Base-by-base conservation (phyloP, 2,329 filamentous ascomycete species). In the Teratosphaeria pseudoeucalypti region DNA sequence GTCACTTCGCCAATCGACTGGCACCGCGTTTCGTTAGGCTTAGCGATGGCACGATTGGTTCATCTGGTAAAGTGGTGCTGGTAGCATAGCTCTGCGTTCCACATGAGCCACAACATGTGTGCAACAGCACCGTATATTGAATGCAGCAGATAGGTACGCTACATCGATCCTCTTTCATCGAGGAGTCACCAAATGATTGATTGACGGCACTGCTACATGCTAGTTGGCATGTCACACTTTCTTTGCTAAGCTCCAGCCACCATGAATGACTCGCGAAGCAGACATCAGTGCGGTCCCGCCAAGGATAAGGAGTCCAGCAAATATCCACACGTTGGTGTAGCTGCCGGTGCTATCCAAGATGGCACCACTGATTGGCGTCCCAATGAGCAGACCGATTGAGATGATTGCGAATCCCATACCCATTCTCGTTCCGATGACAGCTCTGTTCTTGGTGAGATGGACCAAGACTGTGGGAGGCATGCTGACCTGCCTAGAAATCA, bases 291-390 rank as follows among this genome's bases (percentile, higher is more conserved):
- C 54, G 10, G 62, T 66, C 3, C 70, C 70, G 11, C 57, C 62
- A 6, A 72, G 29, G 3, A 66, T 66, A 61, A 70, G 61, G 1
- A 69, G 59, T 9, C 76, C 78, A 0, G 76, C 75, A 68, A 73
- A 79, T 1, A 73, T 64, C 78, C 78, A 79, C 1, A 77, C 65
- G 32, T 72, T 67, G 1, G 67, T 68, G 47, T 75, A 80, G 10
- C 78, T 74, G 14, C 76, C 47, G 12, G 52, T 76, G 5, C 68
- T 64, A 56, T 74, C 73, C 60, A 82, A 62, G 34, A 85, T 82
- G 14, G 79, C 78, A 19, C 82, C 82, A 2, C 78, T 79, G 58
- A 84, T 82, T 0, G 82, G 82, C 3, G 81, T 82, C 2, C 82
- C 82, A 7, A 82, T 74, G 61, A 85, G 64, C 56, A 83, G 61